Base-by-base conservation (phyloP, 2,329 filamentous ascomycete species). In the Paraphaeosphaeria sporulosa region DNA sequence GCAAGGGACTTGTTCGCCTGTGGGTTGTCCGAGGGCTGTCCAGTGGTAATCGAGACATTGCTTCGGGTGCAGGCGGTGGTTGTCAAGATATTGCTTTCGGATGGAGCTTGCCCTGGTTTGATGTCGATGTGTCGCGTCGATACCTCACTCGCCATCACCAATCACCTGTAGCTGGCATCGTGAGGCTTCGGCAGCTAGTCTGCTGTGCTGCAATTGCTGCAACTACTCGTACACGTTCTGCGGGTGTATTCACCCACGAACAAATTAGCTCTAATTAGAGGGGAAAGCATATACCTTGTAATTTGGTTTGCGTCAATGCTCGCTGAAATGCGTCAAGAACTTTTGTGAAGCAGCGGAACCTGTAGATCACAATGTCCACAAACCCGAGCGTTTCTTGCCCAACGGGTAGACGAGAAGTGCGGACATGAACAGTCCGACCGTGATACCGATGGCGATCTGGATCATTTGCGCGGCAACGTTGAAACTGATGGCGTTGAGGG, bases 371-470 rank as follows among this genome's bases (percentile, higher is more conserved):
- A 74, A 53, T n/a, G 71, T 74, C 71, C 71, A 74, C 7, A 76
- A 61, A 43, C 74, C 74, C 46, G 77, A 80, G 54, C 81, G 74
- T 69, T 75, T 79, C 72, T 83, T 84, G 47, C 82, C 81, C 57
- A 82, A 70, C 0, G 82, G 82, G 72, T 84, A 84, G 10, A 84
- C 78, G 5, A 83, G 70, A 55, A 84, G 73, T 10, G 81, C 81
- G 43, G 77, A 79, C 68, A 84, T 73, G 68, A 84, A 84, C 53
- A 84, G 63, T 2, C 82, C 82, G 1, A 84, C 82, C 8, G 81
- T 83, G 48, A 84, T 83, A 8, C 82, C 82, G 64, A 84, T 83
- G 23, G 82, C 82, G 15, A 84, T 80, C 64, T 84, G 80, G 43
- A 84, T 80, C 55, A 84, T 82, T 3, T 72, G 77, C 57, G 80